Evolutionary conservation across 2,329 filamentous ascomycete genomes (phyloP), one percentile per base, ranked within the genome.

Genomic region (Fusarium sp.): DNA sequence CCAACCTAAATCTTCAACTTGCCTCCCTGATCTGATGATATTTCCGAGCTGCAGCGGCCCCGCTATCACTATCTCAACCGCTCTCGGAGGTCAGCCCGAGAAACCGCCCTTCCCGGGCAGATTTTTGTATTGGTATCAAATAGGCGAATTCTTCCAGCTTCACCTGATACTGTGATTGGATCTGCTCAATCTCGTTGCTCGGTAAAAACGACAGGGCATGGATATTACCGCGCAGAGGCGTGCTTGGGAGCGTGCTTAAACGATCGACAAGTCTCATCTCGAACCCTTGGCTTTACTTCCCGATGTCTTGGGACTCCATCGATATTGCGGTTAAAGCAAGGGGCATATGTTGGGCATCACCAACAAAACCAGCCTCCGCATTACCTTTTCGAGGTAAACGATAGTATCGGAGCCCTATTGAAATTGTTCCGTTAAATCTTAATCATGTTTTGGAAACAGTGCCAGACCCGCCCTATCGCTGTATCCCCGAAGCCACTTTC

Each of bases 121-220:
- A 41, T 46, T 46, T 20, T 55, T 42, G 46, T 41, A 52, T 57
- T 62, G 61, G 63, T 38, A 67, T 31, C 55, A 57, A 68, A 58
- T 66, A 65, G 66, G 70, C 52, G 57, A 66, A 43, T 66, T 56
- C 49, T 57, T 63, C 50, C 50, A 43, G 46, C 29, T 55, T 56
- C 33, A 63, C 37, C 52, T 44, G 59, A 59, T 63, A 54, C 65
- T 28, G 53, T 61, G 60, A 69, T 72, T 70, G 70, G 63, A 29
- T 60, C 63, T 57, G 46, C n/a, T 52, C 42, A 60, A 59, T 52
- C 61, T 57, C 49, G 48, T 62, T 59, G 37, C 33, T 62, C 58
- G 55, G 55, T 48, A 44, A 46, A 68, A 46, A 43, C 8, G 46
- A 23, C 33, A 47, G 41, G 46, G 31, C n/a, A 58, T 38, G 57